A percentile compares a stretch with the other conserved stretches of the same genome.
phyloP scores from a whole-genome alignment of 805 yeast species.

The Hermanozyma aechmeae region DNA sequence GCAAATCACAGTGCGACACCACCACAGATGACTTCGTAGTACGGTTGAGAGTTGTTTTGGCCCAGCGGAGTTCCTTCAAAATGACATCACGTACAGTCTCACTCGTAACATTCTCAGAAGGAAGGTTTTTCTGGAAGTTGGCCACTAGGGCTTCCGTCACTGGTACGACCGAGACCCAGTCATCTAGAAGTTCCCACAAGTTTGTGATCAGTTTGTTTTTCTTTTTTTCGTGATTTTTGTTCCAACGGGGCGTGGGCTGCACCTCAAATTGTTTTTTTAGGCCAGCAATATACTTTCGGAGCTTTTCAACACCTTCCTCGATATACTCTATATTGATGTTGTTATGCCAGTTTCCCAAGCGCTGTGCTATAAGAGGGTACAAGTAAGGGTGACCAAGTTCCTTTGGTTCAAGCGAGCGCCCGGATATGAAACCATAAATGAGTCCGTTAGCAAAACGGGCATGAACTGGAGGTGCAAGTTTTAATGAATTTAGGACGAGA shows the following conservation, averaged over 20 bases:
- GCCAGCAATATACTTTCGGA: constrained; percentile 20
- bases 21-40: constrained; percentile 42
- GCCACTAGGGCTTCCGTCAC: constrained; percentile 28
- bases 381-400: constrained; percentile 41
- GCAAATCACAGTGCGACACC: constrained; percentile 61
- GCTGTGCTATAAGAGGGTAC: constrained; percentile 52
- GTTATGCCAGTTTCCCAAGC: constrained; percentile 65
- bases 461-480: constrained; percentile 59
- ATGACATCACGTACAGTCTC: constrained; percentile 31
- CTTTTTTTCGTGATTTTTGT: constrained; percentile 8
- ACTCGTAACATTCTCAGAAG: constrained; percentile 10
- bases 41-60: constrained; percentile 27
- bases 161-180: constrained; percentile 61
- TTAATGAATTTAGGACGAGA: constrained; percentile 42
- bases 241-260: constrained; percentile 1
- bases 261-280: constrained; percentile 5
- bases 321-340: constrained; percentile 36
- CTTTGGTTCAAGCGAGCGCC: constrained; percentile 46
- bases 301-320: constrained; percentile 34
- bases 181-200: constrained; percentile 51
- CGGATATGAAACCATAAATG: constrained; percentile 60
- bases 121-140: constrained; percentile 26
- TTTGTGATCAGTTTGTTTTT: constrained; percentile 26
- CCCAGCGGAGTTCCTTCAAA: constrained; percentile 46
- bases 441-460: constrained; percentile 67